Evolutionary conservation across 169 alveolate species (phyloP).

Genomic region (Plasmodium reichenowi): DNA sequence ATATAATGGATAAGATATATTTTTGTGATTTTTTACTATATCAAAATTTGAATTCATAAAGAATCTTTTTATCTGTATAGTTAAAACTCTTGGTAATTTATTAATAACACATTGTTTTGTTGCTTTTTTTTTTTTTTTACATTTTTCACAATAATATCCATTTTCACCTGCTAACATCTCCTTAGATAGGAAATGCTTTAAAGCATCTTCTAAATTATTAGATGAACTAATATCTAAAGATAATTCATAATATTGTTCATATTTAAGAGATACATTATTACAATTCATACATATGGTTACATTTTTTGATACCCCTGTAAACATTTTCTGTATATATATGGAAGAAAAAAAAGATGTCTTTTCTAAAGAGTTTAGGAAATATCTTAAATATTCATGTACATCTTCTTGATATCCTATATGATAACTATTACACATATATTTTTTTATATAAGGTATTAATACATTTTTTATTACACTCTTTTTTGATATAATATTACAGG

Average conservation of each 20-base stretch:
- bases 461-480: slow-evolving; percentile 77
- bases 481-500: slow-evolving; percentile 60
- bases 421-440: slow-evolving; percentile 80
- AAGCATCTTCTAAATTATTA: slow-evolving; percentile 79
- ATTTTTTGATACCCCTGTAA: slow-evolving; percentile 53
- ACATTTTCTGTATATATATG: slow-evolving; percentile 58
- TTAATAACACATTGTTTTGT: slow-evolving; percentile 82
- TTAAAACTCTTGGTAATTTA: slow-evolving; percentile 81
- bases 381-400: slow-evolving; percentile 81
- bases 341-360: slow-evolving; percentile 77
- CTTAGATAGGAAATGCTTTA: slow-evolving; percentile 65
- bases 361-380: slow-evolving; percentile 80
- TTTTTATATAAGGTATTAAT: slow-evolving; percentile 77
- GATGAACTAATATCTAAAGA: slow-evolving; percentile 80
- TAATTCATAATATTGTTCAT: slow-evolving; percentile 83
- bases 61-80: slow-evolving; percentile 81
- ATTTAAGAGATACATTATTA: slow-evolving; percentile 80
- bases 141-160: slow-evolving; percentile 82
- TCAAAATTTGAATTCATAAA: slow-evolving; percentile 57
- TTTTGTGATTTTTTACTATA: slow-evolving; percentile 50
- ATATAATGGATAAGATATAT: slow-evolving; percentile 54
- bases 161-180: slow-evolving; percentile 79
- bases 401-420: slow-evolving; percentile 83
- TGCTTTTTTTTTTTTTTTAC: slow-evolving; percentile 80
- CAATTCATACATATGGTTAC: slow-evolving; percentile 76